Percentiles rank a stretch among this genome's conserved stretches.
Conservation (phyloP, 225 moss, liverwort and hornwort species). For the Anthoceros angustus region DNA sequence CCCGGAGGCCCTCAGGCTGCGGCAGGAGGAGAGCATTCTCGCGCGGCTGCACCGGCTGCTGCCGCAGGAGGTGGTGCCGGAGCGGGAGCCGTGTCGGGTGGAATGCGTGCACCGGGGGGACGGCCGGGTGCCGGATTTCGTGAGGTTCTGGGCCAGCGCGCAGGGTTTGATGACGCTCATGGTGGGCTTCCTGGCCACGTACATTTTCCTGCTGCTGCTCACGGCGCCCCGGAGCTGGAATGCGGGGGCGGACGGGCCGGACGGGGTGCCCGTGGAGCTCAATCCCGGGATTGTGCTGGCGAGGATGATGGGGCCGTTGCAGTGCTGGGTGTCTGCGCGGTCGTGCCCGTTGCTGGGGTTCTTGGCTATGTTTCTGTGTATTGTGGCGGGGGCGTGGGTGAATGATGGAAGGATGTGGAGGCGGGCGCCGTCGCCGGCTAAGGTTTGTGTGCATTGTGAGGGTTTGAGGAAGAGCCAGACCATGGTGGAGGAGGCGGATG, state of each 20-base stretch:
- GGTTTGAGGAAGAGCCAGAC: conserved; percentile 15
- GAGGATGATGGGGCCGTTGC: not conserved
- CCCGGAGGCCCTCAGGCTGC: not conserved
- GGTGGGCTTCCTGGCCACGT: not conserved
- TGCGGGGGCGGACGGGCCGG: not conserved
- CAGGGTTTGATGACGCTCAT: not conserved
- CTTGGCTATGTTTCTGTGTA: conserved; percentile 17
- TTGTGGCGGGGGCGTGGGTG: conserved; percentile 25
- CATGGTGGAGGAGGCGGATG: conserved; percentile 34
- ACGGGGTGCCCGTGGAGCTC: not conserved
- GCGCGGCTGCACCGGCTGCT: not conserved
- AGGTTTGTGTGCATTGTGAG: conserved; percentile 21
- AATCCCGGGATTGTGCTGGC: not conserved
- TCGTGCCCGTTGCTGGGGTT: conserved; percentile 25
- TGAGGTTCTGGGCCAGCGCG: too few species aligned
- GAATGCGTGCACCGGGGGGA: not conserved
- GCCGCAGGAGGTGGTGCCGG: not conserved
- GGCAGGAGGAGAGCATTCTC: not conserved
- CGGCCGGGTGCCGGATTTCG: too few species aligned
- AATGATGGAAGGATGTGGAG: conserved; percentile 25
- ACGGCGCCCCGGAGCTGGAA: not conserved
- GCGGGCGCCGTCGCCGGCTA: not conserved
- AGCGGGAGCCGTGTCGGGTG: not conserved
- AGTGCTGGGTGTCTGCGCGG: conserved; percentile 13
- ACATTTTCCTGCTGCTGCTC: conserved; percentile 2